These are phyloP conservation scores for Leonotis leonurus DNA, from an alignment of 257 asterid species.

Conservation along the genomic window DNA sequence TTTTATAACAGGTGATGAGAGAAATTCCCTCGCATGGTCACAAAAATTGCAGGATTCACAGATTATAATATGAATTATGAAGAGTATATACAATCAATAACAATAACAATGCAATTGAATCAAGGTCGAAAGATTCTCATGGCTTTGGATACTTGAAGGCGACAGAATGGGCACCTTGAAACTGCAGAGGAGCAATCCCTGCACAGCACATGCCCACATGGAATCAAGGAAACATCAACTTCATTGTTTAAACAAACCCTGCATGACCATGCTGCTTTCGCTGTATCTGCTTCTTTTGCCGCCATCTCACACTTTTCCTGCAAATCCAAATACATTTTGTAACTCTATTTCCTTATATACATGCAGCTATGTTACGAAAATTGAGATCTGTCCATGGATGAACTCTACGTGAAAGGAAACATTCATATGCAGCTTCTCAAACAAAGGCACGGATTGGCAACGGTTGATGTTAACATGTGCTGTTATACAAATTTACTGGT, in stretches of 20 bases:
- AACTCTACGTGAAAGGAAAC: background rate
- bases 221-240: conserved; percentile 70
- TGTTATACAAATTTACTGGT: too few relatives aligned
- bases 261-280: conserved; percentile 91
- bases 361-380: background rate
- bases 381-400: background rate
- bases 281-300: conserved; percentile 87
- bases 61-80: too few relatives aligned
- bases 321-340: conserved; percentile 5
- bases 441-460: background rate
- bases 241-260: conserved; percentile 81
- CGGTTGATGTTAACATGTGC: background rate
- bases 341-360: background rate
- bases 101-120: too few relatives aligned
- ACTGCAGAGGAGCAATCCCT: conserved; percentile 88
- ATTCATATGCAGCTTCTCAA: background rate
- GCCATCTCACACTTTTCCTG: conserved; percentile 85
- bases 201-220: conserved; percentile 91
- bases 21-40: too few relatives aligned
- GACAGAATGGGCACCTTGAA: conserved; percentile 93
- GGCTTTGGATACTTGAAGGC: conserved; percentile 66
- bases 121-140: conserved; percentile 80
- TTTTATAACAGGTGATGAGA: too few relatives aligned
- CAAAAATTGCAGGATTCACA: too few relatives aligned
- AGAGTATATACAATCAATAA: too few relatives aligned